Evolutionary conservation across 2,329 filamentous ascomycete genomes (phyloP), one percentile per base, ranked within the genome.

Genomic region (Colletotrichum filicis): DNA sequence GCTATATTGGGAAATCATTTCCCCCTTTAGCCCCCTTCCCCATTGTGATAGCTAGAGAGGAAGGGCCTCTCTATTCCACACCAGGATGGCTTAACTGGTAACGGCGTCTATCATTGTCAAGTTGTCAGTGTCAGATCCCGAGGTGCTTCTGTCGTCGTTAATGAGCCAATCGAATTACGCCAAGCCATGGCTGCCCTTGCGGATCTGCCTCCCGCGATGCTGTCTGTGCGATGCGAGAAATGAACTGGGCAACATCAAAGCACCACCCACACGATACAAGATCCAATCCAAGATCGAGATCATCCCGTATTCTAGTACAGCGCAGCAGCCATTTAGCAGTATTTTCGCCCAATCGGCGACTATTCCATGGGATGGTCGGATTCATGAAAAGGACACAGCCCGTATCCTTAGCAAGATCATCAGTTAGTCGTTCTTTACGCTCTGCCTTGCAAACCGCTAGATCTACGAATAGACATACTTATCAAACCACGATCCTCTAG

Each of bases 141-240:
- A 61, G 35, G 46, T 19, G 49, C 49, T 26, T 35, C 58, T 61
- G 24, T n/a, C 14, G 32, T 12, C 19, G 59, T 35, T n/a, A 26
- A 66, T 60, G 24, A 9, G 24, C 56, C 63, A 71, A 71, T 71
- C 9, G 16, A 49, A 30, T 37, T 12, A 57, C 46, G 5, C 24
- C 46, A 24, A 32, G 42, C 63, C 37, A 35, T 30, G 42, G 8
- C 19, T 22, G 35, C 64, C 52, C 16, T 30, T 62, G 26, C 35
- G n/a, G 68, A 71, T 62, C 64, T 68, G 24, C 49, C 37, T 42
- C 52, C 52, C 26, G 49, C 64, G 68, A 49, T 60, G 30, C 57
- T 30, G 68, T 68, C 57, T 68, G 64, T 71, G 64, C 64, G 52
- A 58, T 42, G n/a, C 14, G 22, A 52, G 26, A 22, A 52, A 46